A percentile compares a stretch with the other conserved stretches of the same genome.
phyloP scores from a whole-genome alignment of 371 early-diverging fungal genomes.

The Entomophthora muscae region DNA sequence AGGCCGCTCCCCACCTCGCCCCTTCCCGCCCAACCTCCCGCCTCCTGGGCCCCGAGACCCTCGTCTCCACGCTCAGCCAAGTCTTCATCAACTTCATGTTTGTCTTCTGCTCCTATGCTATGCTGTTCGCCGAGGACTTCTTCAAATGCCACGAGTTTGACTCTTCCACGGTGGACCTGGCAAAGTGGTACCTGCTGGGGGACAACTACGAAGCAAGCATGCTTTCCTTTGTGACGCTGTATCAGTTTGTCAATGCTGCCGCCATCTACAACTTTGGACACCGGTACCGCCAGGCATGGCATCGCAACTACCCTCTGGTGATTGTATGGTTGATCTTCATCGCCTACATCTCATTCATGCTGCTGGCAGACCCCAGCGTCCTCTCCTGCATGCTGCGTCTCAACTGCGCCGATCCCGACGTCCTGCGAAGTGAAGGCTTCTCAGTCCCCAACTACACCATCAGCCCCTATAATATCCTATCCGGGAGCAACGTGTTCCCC shows the following conservation, averaged over 20 bases:
- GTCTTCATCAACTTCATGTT: conserved; percentile 44
- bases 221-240: conserved; percentile 32
- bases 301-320: conserved; percentile 31
- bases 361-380: conserved; percentile 46
- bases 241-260: conserved; percentile 40
- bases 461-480: conserved; percentile 28
- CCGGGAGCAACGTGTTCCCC: conserved; percentile 54
- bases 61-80: conserved; percentile 39
- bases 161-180: conserved; percentile 29
- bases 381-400: conserved; percentile 45
- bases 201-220: conserved; percentile 51
- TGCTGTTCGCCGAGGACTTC: conserved; percentile 43
- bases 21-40: conserved; percentile 45
- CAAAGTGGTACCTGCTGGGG: conserved; percentile 58
- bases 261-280: conserved; percentile 45
- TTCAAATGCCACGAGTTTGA: conserved; percentile 55
- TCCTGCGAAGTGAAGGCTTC: conserved; percentile 19
- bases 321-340: conserved; percentile 29
- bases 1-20: conserved; percentile 32
- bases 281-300: conserved; percentile 38
- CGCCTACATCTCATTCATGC: conserved; percentile 28
- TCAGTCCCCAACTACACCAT: conserved; percentile 20
- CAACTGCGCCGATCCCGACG: conserved; percentile 42
- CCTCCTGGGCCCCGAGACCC: conserved; percentile 43
- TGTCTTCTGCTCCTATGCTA: conserved; percentile 20